phyloP scores from a whole-genome alignment of 78 protist species.

The Guillardia theta region DNA sequence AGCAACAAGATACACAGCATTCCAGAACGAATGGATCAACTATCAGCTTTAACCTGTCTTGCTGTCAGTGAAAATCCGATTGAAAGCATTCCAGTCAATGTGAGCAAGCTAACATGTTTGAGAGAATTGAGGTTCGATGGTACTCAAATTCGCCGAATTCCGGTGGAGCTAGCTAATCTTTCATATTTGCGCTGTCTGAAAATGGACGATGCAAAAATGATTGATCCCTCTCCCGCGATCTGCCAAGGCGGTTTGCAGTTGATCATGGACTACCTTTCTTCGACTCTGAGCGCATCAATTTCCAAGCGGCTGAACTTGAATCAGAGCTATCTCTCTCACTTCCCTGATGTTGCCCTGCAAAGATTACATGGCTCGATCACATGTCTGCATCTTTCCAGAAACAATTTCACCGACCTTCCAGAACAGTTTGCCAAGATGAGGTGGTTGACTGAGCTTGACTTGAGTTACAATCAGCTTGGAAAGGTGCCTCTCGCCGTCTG shows the following conservation, averaged over 20 bases:
- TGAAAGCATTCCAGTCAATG: background rate
- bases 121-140: background rate
- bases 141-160: background rate
- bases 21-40: background rate
- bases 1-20: background rate
- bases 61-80: background rate
- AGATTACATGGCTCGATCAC: background rate
- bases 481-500: background rate
- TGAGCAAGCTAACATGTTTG: background rate
- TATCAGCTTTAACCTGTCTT: background rate
- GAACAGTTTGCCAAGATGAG: background rate
- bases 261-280: background rate
- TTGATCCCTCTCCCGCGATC: background rate
- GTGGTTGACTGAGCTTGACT: background rate
- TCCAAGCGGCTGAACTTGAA: too few species aligned
- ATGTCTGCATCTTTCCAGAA: background rate
- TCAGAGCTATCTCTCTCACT: too few species aligned
- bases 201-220: background rate
- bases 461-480: background rate
- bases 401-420: background rate
- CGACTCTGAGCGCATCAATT: too few species aligned
- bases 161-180: background rate
- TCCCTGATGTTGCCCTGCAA: too few species aligned
- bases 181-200: background rate
- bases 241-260: background rate